Evolutionary conservation across 352 stramenopile species (phyloP), one percentile per base, ranked within the genome.

Genomic region (Pythium scleroteichum): DNA sequence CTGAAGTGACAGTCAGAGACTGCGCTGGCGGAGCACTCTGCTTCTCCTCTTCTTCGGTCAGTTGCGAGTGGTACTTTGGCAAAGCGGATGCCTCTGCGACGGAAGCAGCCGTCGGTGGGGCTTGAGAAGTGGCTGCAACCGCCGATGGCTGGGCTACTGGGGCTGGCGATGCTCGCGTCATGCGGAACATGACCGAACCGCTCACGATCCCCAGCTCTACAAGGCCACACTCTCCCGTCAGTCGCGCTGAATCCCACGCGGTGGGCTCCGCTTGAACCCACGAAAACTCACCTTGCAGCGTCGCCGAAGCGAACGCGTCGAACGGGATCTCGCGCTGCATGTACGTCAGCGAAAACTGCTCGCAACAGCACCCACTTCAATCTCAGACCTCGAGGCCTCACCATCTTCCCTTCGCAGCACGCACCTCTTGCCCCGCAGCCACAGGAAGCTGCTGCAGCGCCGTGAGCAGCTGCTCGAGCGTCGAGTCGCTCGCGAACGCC

Each of bases 181-280:
- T 72, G 7, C 85, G 87, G 57, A 96, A 96, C 63, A 96, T 94
- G 19, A 79, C 87, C 32, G 87, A 96, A 7, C 87, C 87, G 53
- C 76, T 90, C 49, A 90, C 26, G 41, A 96, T 82, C 0, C 87
- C 87, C 22, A 96, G 50, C 5, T 94, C 82, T 92, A 44, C 26
- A n/a, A 42, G 47, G 24, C 12, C 24, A 16, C 40, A 45, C 41
- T 32, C 33, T 54, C 5, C 47, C 51, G 35, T 57, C 12, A 39
- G 33, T 48, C n/a, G n/a, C n/a, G n/a, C n/a, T n/a, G n/a, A n/a
- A n/a, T n/a, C n/a, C n/a, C n/a, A n/a, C n/a, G n/a, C n/a, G n/a
- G n/a, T n/a, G 4, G 9, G 23, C 32, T 12, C 23, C 5, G 23
- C 6, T 16, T 3, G 2, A 50, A 32, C 14, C 1, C 42, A 1